Conservation (phyloP, 1,139 yeast genomes). For the Kazachstania sp. region DNA sequence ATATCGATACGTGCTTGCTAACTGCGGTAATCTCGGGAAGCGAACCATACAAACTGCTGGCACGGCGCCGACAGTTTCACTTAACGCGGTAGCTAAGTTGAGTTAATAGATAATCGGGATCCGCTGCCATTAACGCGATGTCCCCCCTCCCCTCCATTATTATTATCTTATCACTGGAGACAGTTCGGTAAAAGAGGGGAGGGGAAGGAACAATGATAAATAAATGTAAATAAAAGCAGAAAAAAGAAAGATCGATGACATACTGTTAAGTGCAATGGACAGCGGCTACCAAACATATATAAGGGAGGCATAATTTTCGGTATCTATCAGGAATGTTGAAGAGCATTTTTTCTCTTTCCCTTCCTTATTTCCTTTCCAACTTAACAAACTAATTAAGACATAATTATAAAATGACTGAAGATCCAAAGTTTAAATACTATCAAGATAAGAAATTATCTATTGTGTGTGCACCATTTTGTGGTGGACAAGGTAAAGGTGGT, state of each 20-base stretch:
- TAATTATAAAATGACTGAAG: neutral
- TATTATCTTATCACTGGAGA: too few species aligned
- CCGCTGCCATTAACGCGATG: neutral
- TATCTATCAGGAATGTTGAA: neutral
- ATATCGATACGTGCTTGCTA: neutral
- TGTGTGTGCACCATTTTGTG: slow-evolving; percentile 82
- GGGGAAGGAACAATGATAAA: too few species aligned
- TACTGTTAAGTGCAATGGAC: slow-evolving; percentile 6
- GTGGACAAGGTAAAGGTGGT: slow-evolving; percentile 94
- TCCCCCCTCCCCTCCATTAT: too few species aligned
- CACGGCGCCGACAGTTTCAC: slow-evolving; percentile 2
- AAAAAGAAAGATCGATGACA: neutral
- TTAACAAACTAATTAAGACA: neutral
- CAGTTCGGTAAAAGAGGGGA: too few species aligned
- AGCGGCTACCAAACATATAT: slow-evolving; percentile 5
- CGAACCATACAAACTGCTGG: too few species aligned
- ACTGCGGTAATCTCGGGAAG: too few species aligned
- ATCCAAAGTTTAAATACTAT: slow-evolving; percentile 41
- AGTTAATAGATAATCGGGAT: slow-evolving; percentile 1
- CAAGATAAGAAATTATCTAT: slow-evolving; percentile 50
- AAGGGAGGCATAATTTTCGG: neutral
- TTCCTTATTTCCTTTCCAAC: too few species aligned
- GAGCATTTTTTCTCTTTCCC: neutral
- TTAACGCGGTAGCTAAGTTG: neutral
- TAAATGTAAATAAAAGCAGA: neutral